Evolutionary conservation across 2,329 filamentous ascomycete genomes (phyloP).

Genomic region (Fulvia fulva): DNA sequence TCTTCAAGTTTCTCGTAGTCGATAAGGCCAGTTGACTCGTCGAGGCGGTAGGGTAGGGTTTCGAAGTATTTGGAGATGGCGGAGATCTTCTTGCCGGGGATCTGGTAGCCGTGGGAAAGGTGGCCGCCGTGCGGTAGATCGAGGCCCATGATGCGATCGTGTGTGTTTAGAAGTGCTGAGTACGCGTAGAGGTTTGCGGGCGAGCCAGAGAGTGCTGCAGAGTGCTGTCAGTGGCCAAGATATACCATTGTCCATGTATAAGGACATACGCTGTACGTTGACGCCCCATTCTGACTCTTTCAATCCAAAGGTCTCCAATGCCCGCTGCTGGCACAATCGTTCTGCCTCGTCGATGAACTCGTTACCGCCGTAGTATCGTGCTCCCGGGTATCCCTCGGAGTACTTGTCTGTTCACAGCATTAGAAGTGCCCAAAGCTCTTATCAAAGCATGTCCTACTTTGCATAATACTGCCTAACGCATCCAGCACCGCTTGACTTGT

Average conservation of each 20-base stretch:
- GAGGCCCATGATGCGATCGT: conserved; percentile 94
- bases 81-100: conserved; percentile 94
- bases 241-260: background rate
- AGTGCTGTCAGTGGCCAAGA: background rate
- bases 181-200: conserved; percentile 98
- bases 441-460: conserved; percentile 59
- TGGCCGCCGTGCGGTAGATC: conserved; percentile 93
- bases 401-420: conserved; percentile 66
- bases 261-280: conserved; percentile 80
- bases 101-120: conserved; percentile 96
- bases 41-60: conserved; percentile 88
- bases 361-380: conserved; percentile 98
- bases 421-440: background rate
- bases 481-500: conserved; percentile 90
- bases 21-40: conserved; percentile 87
- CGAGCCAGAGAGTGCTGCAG: conserved; percentile 55
- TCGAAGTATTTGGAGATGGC: conserved; percentile 98
- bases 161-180: conserved; percentile 92
- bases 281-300: conserved; percentile 92
- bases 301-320: conserved; percentile 83
- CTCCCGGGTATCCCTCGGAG: conserved; percentile 96
- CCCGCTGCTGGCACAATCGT: conserved; percentile 88
- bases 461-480: conserved; percentile 89
- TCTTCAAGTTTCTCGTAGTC: conserved; percentile 92
- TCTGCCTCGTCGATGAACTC: conserved; percentile 97